Evolutionary conservation across 2,329 filamentous ascomycete genomes (phyloP), one percentile per base, ranked within the genome.

Genomic region (Exophiala viscosa): DNA sequence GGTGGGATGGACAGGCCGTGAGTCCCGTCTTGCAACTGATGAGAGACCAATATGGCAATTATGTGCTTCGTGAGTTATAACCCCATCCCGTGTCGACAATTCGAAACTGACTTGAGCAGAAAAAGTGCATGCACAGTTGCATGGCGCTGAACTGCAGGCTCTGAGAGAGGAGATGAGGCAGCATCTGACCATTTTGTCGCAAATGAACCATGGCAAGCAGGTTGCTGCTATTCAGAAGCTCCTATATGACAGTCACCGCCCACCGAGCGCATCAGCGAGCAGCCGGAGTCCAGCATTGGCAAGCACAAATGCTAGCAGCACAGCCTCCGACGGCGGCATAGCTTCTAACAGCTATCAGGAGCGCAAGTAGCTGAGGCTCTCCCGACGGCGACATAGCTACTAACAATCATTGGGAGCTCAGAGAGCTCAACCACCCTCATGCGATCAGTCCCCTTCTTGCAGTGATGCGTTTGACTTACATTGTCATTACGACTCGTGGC

Each of bases 41-140:
- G 79, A 88, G 86, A 60, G 92, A 99, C 67, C 87, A 89, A 59
- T 97, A 86, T 68, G 93, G 89, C 55, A 99, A 99, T 69, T 99
- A 97, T 67, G 92, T 97, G 5, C 87, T 97, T 57, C 92, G 90
- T 95, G 82, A 83, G 90, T 83, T 20, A 9, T 39, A 34, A 17
- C n/a, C 13, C 20, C 14, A n/a, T n/a, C 20, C 17, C 14, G 15
- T 3, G 2, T 31, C 8, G 7, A 35, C 11, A 23, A 11, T 14
- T 43, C 17, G 3, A 67, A 57, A 66, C 68, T 67, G 53, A 70
- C 56, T 10, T 15, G 17, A 52, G 31, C 66, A 95, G 90, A 96
- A 73, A 95, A 91, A 73, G 78, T 96, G 4, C 76, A 95, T 32
- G 76, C 73, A 6, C 73, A 80, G 59, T 74, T 90, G 3, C 74